Evolutionary conservation across 805 yeast species (phyloP).

Genomic region (Myxozyma monticola): DNA sequence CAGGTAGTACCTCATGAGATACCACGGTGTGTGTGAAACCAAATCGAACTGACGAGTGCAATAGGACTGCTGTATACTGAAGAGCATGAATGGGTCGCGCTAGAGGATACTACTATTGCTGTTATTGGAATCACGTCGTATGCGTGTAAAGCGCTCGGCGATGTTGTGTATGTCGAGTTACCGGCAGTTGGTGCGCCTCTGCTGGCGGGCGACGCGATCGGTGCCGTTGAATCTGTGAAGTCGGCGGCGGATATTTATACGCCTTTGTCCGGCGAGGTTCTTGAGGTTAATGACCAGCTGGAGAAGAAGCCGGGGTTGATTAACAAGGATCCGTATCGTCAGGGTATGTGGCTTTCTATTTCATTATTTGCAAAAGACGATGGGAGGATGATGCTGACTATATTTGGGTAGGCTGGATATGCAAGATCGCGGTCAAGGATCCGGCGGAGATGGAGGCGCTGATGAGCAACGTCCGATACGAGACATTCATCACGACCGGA

Average conservation of each 20-base stretch:
- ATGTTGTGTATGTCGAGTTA: slow-evolving; percentile 89
- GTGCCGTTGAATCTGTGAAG: slow-evolving; percentile 93
- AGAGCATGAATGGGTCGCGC: slow-evolving; percentile 95
- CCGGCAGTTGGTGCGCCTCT: slow-evolving; percentile 68
- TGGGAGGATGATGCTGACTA: background rate
- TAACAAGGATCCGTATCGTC: slow-evolving; percentile 74
- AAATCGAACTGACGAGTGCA: background rate
- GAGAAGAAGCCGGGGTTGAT: slow-evolving; percentile 73
- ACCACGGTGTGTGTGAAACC: background rate
- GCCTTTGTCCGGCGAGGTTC: slow-evolving; percentile 76
- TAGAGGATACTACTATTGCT: slow-evolving; percentile 69
- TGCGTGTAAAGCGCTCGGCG: slow-evolving; percentile 96
- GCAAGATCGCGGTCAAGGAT: slow-evolving; percentile 17
- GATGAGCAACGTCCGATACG: slow-evolving; percentile 16
- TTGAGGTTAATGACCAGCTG: slow-evolving; percentile 68
- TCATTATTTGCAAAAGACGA: background rate
- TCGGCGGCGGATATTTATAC: slow-evolving; percentile 89
- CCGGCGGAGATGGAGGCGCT: slow-evolving; percentile 14
- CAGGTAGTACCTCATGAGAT: background rate
- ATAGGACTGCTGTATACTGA: slow-evolving; percentile 42
- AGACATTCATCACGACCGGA: slow-evolving; percentile 18
- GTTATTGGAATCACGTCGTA: slow-evolving; percentile 82
- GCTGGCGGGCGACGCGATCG: slow-evolving; percentile 77
- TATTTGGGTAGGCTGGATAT: slow-evolving; percentile 21
- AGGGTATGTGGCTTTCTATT: slow-evolving; percentile 8